phyloP scores from a whole-genome alignment of 129 eudicot species.

The Ambrosia trifida region DNA sequence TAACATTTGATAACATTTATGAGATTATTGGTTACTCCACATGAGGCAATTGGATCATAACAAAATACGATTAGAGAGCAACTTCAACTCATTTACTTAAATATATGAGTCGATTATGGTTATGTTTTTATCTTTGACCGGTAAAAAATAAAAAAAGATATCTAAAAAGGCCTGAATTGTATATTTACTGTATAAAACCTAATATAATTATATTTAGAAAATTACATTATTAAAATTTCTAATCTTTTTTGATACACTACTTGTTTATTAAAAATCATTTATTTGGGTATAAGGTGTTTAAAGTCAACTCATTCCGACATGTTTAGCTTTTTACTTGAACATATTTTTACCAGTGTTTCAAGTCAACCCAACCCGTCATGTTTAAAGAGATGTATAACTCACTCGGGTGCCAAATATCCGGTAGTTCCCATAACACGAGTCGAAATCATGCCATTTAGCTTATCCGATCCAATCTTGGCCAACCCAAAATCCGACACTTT shows the following conservation, averaged over 20 bases:
- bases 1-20: constrained; percentile 14
- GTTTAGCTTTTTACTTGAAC: background rate
- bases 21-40: background rate
- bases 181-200: background rate
- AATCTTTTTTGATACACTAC: background rate
- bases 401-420: constrained; percentile 98
- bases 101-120: background rate
- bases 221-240: background rate
- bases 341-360: background rate
- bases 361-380: background rate
- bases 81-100: background rate
- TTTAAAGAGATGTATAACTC: constrained; percentile 26
- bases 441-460: constrained; percentile 78
- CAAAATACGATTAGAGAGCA: background rate
- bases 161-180: background rate
- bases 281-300: background rate
- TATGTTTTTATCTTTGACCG: background rate
- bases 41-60: background rate
- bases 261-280: background rate
- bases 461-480: constrained; percentile 91
- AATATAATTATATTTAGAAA: background rate
- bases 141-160: background rate
- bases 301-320: background rate
- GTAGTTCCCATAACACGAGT: constrained; percentile 93
- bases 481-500: constrained; percentile 88